These are phyloP conservation scores for Ceratobasidium sp. DNA, from an alignment of 1,284 basidiomycete species.

Conservation along the genomic window DNA sequence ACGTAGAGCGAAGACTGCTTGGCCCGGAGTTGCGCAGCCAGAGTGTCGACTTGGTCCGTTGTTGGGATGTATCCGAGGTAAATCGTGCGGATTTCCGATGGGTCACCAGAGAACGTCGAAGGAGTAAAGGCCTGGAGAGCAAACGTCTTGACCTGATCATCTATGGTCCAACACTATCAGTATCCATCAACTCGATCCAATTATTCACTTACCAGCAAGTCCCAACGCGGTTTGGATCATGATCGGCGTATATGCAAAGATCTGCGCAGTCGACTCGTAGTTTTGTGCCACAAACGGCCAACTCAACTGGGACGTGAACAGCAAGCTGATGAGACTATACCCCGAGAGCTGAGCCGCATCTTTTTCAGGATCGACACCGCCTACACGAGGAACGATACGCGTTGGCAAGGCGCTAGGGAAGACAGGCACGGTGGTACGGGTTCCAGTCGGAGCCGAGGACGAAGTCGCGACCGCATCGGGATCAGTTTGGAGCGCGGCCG, in stretches of 20 bases:
- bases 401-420: slow-evolving; percentile 66
- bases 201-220: slow-evolving; percentile 54
- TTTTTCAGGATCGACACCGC: slow-evolving; percentile 42
- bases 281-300: slow-evolving; percentile 69
- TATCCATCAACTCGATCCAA: slow-evolving; percentile 30
- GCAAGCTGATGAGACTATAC: slow-evolving; percentile 60
- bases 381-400: slow-evolving; percentile 60
- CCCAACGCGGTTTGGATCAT: slow-evolving; percentile 60
- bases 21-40: slow-evolving; percentile 46
- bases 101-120: slow-evolving; percentile 58
- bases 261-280: slow-evolving; percentile 58
- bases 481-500: slow-evolving; percentile 55
- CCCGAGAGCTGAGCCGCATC: slow-evolving; percentile 48
- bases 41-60: slow-evolving; percentile 51
- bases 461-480: slow-evolving; percentile 61
- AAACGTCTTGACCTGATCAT: slow-evolving; percentile 58
- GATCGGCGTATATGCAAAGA: slow-evolving; percentile 65
- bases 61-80: slow-evolving; percentile 67
- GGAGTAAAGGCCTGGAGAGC: slow-evolving; percentile 68
- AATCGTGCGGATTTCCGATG: slow-evolving; percentile 59
- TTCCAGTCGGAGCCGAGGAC: slow-evolving; percentile 47
- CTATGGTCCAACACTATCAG: slow-evolving; percentile 43
- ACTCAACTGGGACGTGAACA: slow-evolving; percentile 62
- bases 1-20: slow-evolving; percentile 66
- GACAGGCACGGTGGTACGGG: slow-evolving; percentile 48